Evolutionary conservation across 345 rosid genomes (phyloP).

Genomic region (Linum tenue): DNA sequence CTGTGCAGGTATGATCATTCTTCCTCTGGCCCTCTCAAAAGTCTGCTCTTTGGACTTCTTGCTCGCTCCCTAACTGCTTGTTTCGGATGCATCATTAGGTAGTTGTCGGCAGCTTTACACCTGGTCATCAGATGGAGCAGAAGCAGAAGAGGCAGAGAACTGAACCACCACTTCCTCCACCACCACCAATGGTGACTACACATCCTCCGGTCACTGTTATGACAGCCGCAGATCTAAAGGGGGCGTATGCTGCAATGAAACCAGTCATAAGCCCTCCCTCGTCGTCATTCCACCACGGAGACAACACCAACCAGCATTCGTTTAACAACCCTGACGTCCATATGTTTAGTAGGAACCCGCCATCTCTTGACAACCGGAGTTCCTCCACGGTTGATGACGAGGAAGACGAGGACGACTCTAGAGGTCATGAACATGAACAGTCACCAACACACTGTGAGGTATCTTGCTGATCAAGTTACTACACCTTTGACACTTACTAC

Average conservation of each 20-base stretch:
- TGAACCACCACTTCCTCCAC: conserved; percentile 23
- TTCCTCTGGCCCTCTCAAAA: background rate
- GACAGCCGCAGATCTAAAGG: conserved; percentile 31
- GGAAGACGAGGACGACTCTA: conserved; percentile 22
- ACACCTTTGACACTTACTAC: background rate
- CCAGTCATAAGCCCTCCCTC: conserved; percentile 26
- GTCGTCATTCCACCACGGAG: conserved; percentile 9
- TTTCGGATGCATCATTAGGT: conserved; percentile 33
- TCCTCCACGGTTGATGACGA: conserved; percentile 25
- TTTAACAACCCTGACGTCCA: background rate
- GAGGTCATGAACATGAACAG: conserved; percentile 38
- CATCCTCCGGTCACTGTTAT: conserved; percentile 21
- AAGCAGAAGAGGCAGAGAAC: conserved; percentile 56
- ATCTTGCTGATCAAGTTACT: conserved; percentile 30
- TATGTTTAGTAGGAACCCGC: background rate
- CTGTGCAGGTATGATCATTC: conserved; percentile 58
- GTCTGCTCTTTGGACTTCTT: background rate
- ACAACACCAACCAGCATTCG: background rate
- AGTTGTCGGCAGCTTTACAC: conserved; percentile 64
- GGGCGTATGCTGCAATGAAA: conserved; percentile 30
- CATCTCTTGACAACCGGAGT: conserved; percentile 25
- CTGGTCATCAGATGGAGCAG: conserved; percentile 63
- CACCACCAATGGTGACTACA: conserved; percentile 10
- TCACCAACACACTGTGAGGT: conserved; percentile 31
- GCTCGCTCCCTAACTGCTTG: conserved; percentile 1